phyloP scores from a whole-genome alignment of 140 eudicot species.

The Ambrosia hybrid region DNA sequence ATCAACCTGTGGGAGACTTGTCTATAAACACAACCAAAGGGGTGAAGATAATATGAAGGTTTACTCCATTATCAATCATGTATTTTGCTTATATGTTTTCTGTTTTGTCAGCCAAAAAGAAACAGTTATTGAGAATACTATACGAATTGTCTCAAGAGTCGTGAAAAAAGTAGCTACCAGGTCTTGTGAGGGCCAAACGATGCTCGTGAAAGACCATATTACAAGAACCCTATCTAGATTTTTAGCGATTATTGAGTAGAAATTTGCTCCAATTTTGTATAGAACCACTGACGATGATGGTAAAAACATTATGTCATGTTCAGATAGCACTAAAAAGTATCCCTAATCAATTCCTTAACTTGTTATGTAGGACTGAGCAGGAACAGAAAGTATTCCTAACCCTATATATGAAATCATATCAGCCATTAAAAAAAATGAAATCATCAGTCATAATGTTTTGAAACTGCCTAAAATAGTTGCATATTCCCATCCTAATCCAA shows the following conservation, averaged over 20 bases:
- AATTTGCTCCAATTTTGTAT: background rate
- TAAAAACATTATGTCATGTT: background rate
- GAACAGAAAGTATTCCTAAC: background rate
- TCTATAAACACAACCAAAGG: too few species aligned
- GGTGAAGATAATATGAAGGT: background rate
- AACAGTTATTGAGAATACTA: background rate
- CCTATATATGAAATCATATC: background rate
- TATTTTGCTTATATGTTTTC: background rate
- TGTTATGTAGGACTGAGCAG: background rate
- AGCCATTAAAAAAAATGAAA: background rate
- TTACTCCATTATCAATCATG: background rate
- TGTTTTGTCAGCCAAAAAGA: background rate
- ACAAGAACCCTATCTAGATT: background rate
- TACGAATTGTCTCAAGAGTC: background rate
- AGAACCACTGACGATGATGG: background rate
- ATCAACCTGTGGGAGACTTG: too few species aligned
- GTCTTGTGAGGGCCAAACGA: constrained; percentile 3
- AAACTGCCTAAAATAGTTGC: background rate
- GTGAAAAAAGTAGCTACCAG: background rate
- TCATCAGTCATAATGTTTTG: background rate
- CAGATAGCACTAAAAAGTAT: background rate
- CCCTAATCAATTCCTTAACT: background rate
- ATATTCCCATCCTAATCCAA: background rate
- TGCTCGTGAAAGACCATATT: background rate
- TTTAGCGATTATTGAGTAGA: background rate